Evolutionary conservation across 208 protist species (phyloP).

Genomic region (Endotrypanum monterogeii): DNA sequence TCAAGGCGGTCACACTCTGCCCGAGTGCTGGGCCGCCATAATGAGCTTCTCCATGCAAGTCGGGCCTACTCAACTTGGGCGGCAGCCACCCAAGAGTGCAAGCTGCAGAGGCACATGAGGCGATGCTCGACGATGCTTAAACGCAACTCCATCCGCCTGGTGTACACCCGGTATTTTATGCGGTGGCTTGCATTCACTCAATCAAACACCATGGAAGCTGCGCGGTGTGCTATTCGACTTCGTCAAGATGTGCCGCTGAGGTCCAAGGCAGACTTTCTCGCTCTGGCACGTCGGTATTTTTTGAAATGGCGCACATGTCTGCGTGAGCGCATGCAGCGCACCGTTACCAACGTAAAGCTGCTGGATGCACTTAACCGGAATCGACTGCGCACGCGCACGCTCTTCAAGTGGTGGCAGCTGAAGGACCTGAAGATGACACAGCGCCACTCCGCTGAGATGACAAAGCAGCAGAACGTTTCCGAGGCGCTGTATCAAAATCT

Average conservation of each 20-base stretch:
- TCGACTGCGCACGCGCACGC: slow-evolving; percentile 18
- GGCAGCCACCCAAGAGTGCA: slow-evolving; percentile 34
- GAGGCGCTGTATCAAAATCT: slow-evolving; percentile 14
- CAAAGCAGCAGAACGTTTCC: slow-evolving; percentile 17
- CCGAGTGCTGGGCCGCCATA: slow-evolving; percentile 21
- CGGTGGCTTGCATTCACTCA: slow-evolving; percentile 65
- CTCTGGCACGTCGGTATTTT: slow-evolving; percentile 64
- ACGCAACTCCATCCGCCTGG: slow-evolving; percentile 41
- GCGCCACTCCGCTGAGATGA: slow-evolving; percentile 11
- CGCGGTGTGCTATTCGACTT: slow-evolving; percentile 20
- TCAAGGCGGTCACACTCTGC: slow-evolving; percentile 6
- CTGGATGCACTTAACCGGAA: slow-evolving; percentile 49
- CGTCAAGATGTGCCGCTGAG: slow-evolving; percentile 57
- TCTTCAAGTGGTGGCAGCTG: slow-evolving; percentile 36
- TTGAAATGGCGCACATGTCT: slow-evolving; percentile 55
- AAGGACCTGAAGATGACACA: not conserved
- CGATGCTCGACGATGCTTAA: slow-evolving; percentile 70
- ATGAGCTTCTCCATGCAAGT: slow-evolving; percentile 17
- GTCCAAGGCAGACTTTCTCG: slow-evolving; percentile 55
- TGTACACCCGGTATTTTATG: slow-evolving; percentile 54
- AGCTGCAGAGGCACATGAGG: slow-evolving; percentile 54
- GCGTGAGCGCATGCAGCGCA: slow-evolving; percentile 50
- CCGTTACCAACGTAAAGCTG: slow-evolving; percentile 40
- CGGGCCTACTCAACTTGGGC: slow-evolving; percentile 42
- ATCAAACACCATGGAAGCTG: slow-evolving; percentile 14